phyloP scores from a whole-genome alignment of 768 basidiomycete species.

The Amanita exitialis region DNA sequence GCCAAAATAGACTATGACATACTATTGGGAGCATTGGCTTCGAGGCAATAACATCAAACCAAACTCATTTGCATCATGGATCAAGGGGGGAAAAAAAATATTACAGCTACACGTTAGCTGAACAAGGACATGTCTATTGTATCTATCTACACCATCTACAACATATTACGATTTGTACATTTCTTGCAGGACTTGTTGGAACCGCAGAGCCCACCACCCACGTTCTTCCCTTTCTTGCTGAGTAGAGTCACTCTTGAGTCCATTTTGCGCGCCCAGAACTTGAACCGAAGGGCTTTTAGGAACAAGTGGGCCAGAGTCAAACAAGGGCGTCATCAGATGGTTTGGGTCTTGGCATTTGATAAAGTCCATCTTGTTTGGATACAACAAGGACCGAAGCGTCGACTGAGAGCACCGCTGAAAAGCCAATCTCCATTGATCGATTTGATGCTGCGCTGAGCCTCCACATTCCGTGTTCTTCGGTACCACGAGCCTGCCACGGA shows the following conservation, averaged over 20 bases:
- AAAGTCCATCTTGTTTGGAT: slow-evolving; percentile 12
- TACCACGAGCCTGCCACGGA: not conserved
- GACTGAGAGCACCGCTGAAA: slow-evolving; percentile 42
- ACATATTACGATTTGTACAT: slow-evolving; percentile 5
- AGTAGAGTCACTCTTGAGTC: slow-evolving; percentile 7
- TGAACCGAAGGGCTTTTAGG: slow-evolving; percentile 70
- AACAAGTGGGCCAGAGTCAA: slow-evolving; percentile 40
- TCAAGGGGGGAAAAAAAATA: not conserved
- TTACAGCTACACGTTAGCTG: not conserved
- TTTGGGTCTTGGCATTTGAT: slow-evolving; percentile 20
- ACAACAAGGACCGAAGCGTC: slow-evolving; percentile 27
- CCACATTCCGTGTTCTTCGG: not conserved
- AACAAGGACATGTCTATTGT: not conserved
- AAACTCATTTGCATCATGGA: not conserved
- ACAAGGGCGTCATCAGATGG: slow-evolving; percentile 23
- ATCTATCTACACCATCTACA: not conserved
- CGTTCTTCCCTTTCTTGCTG: slow-evolving; percentile 56
- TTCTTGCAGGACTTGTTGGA: slow-evolving; percentile 44
- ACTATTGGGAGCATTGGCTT: slow-evolving; percentile 39
- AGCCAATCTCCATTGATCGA: slow-evolving; percentile 36
- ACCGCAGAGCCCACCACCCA: slow-evolving; percentile 64
- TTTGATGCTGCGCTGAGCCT: slow-evolving; percentile 4
- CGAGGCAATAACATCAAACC: slow-evolving; percentile 19
- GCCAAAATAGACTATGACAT: slow-evolving; percentile 63
- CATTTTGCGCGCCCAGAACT: slow-evolving; percentile 19